Percentiles rank a stretch among this genome's conserved stretches.
Conservation (phyloP, 2,329 filamentous ascomycete species). For the Ophiocordyceps unilateralis region DNA sequence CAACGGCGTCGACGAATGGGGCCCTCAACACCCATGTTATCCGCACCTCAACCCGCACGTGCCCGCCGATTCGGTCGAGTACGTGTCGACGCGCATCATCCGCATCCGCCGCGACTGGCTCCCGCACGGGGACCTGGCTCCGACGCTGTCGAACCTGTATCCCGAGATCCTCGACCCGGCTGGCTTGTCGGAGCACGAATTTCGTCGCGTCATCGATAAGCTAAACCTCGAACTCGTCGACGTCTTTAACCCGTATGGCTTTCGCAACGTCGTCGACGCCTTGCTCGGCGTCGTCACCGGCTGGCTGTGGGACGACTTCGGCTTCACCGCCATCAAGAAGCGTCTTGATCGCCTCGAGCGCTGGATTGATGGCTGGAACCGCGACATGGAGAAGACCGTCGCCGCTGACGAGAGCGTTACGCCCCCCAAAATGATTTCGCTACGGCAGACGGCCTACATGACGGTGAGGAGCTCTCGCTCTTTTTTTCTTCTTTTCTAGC, state of each 20-base stretch:
- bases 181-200: conserved; percentile 69
- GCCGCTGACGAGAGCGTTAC: conserved; percentile 31
- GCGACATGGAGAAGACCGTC: conserved; percentile 41
- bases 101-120: conserved; percentile 87
- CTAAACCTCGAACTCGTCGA: conserved; percentile 61
- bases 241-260: conserved; percentile 65
- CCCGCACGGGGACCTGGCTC: conserved; percentile 71
- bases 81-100: conserved; percentile 70
- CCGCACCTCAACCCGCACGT: conserved; percentile 90
- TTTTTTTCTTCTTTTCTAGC: not conserved
- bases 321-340: conserved; percentile 58
- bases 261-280: conserved; percentile 64
- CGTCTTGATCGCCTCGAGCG: conserved; percentile 52
- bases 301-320: conserved; percentile 89
- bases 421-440: conserved; percentile 55
- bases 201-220: conserved; percentile 63
- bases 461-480: conserved; percentile 33
- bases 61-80: conserved; percentile 55
- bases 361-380: conserved; percentile 82
- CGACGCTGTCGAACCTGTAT: conserved; percentile 87
- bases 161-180: conserved; percentile 85
- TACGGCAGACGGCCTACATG: conserved; percentile 78
- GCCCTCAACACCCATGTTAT: conserved; percentile 83
- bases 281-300: conserved; percentile 68
- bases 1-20: conserved; percentile 65